A percentile compares a stretch with the other conserved stretches of the same genome.
Evolutionary conservation across 1,284 basidiomycete genomes (phyloP).

Genomic region (Ceratobasidium sp.): DNA sequence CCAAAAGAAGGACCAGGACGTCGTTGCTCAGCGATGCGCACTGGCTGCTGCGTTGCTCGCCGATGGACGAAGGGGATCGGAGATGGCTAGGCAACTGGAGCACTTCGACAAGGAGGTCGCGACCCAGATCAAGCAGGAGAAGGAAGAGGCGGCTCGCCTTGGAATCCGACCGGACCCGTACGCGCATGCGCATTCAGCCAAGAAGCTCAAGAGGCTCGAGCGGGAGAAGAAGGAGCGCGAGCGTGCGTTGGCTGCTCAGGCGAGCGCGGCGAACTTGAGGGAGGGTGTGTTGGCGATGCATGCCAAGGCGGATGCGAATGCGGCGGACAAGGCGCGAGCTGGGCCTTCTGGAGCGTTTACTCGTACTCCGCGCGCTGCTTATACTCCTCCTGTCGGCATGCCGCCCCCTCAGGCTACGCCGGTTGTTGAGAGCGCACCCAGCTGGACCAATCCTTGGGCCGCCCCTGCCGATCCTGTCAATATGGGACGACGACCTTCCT

Average conservation of each 20-base stretch:
- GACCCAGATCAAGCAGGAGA: slow-evolving; percentile 42
- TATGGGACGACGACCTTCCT: slow-evolving; percentile 41
- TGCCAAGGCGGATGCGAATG: slow-evolving; percentile 35
- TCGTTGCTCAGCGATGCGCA: slow-evolving; percentile 42
- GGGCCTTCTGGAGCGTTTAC: slow-evolving; percentile 18
- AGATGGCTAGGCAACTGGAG: slow-evolving; percentile 35
- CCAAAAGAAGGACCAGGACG: slow-evolving; percentile 44
- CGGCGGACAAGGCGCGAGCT: not conserved
- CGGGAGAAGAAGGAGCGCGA: slow-evolving; percentile 38
- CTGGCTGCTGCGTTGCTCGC: slow-evolving; percentile 36
- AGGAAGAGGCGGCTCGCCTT: slow-evolving; percentile 40
- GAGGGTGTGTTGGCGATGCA: slow-evolving; percentile 41
- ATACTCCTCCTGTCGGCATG: not conserved
- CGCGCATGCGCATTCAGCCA: slow-evolving; percentile 39
- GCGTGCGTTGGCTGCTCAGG: slow-evolving; percentile 40
- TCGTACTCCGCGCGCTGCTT: slow-evolving; percentile 3
- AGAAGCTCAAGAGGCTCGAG: slow-evolving; percentile 42
- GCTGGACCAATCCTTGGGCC: slow-evolving; percentile 43
- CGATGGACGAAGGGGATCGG: slow-evolving; percentile 39
- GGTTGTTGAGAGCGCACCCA: slow-evolving; percentile 12
- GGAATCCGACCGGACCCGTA: slow-evolving; percentile 38
- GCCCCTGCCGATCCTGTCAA: slow-evolving; percentile 9
- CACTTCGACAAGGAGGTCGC: slow-evolving; percentile 43
- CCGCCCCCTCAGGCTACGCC: slow-evolving; percentile 17
- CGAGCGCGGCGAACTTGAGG: slow-evolving; percentile 18